These are phyloP conservation scores for Tricholomella constricta DNA, from an alignment of 768 basidiomycete genomes.

Conservation along the genomic window DNA sequence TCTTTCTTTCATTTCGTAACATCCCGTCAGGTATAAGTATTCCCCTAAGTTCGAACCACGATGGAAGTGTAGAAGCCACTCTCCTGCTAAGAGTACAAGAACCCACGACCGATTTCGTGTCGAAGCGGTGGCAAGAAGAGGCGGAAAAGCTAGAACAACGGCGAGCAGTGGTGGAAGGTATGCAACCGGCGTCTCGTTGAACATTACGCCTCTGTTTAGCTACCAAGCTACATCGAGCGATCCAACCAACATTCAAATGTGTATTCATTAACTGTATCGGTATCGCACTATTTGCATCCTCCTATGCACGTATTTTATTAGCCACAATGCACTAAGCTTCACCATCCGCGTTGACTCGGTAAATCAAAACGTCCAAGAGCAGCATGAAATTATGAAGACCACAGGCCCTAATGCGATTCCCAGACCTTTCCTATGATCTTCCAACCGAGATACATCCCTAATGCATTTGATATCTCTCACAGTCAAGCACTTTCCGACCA, in stretches of 20 bases:
- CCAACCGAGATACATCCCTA: too few relatives aligned
- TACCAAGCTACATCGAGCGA: too few relatives aligned
- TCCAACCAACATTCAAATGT: too few relatives aligned
- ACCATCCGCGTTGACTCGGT: too few relatives aligned
- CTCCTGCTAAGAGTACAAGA: slow-evolving; percentile 4
- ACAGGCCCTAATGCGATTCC: slow-evolving; percentile 3
- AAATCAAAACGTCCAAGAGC: neutral
- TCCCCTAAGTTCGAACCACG: neutral
- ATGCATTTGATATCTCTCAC: too few relatives aligned
- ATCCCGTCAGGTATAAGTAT: neutral
- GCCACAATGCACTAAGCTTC: too few relatives aligned
- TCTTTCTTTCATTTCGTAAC: neutral
- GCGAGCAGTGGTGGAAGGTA: neutral
- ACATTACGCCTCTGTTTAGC: too few relatives aligned
- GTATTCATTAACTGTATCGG: too few relatives aligned
- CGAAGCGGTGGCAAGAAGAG: slow-evolving; percentile 1
- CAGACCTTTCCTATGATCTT: slow-evolving; percentile 5
- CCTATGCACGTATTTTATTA: too few relatives aligned
- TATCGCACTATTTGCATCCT: neutral
- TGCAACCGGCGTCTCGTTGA: too few relatives aligned
- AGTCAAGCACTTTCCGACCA: too few relatives aligned
- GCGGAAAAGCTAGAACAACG: neutral
- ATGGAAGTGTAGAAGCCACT: neutral
- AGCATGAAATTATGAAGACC: slow-evolving; percentile 8
- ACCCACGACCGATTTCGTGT: slow-evolving; percentile 8